Conservation (phyloP, 2,329 filamentous ascomycete genomes). For the Ascochyta rabiei region DNA sequence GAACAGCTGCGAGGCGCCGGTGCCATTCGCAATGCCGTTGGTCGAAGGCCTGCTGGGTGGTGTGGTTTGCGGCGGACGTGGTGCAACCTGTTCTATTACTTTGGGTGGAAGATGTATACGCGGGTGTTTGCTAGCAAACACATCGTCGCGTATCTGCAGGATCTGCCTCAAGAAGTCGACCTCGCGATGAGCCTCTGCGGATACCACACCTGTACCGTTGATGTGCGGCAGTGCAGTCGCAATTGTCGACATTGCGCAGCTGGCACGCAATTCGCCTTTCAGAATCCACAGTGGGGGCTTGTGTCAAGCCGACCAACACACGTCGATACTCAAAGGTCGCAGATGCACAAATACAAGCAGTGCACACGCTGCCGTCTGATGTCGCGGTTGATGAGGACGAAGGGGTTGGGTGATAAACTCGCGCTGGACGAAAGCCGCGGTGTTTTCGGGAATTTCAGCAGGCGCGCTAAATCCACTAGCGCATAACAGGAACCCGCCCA, state of each 20-base stretch:
- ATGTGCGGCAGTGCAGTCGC: conserved; percentile 35
- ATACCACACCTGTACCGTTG: conserved; percentile 47
- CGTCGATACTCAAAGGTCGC: conserved; percentile 22
- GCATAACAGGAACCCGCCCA: conserved; percentile 12
- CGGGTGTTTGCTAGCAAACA: conserved; percentile 77
- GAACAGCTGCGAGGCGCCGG: conserved; percentile 28
- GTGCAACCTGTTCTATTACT: conserved; percentile 53
- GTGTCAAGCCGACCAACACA: conserved; percentile 26
- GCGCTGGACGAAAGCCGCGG: conserved; percentile 15
- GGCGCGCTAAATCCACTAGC: conserved; percentile 22
- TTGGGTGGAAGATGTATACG: conserved; percentile 64
- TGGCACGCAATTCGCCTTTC: conserved; percentile 29
- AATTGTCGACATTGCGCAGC: conserved; percentile 40
- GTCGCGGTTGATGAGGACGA: conserved; percentile 29
- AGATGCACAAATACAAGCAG: conserved; percentile 37
- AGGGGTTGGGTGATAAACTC: conserved; percentile 24
- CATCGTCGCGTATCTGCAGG: conserved; percentile 76
- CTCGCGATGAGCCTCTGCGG: conserved; percentile 49
- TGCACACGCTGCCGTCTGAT: conserved; percentile 29
- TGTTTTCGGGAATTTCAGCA: conserved; percentile 10
- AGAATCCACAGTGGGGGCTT: conserved; percentile 23
- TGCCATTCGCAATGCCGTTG: conserved; percentile 41
- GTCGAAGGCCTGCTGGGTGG: conserved; percentile 36
- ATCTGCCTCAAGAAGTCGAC: conserved; percentile 74
- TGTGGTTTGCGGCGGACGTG: conserved; percentile 38